Conservation (phyloP, 768 basidiomycete species). For the Mycena haematopus region DNA sequence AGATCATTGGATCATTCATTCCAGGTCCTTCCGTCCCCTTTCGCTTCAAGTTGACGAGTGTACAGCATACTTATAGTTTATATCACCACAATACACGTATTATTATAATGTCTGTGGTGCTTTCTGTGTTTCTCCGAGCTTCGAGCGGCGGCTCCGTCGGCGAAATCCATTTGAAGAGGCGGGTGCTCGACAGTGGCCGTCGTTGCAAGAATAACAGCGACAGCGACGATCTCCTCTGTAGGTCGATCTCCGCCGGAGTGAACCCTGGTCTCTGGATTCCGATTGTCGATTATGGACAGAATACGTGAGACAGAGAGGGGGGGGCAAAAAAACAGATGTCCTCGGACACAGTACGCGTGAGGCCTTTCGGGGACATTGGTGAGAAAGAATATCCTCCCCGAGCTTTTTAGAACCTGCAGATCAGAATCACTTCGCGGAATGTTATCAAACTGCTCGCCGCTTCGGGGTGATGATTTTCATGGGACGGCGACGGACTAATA, state of each 20-base stretch:
- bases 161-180: not conserved
- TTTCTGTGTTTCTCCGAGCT: conserved; percentile 1
- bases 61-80: conserved; percentile 28
- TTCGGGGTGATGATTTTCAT: conserved; percentile 22
- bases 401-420: conserved; percentile 8
- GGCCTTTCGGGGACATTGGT: not conserved
- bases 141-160: conserved; percentile 17
- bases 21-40: too few species aligned
- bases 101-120: conserved; percentile 1
- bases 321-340: not conserved
- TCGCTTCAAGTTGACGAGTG: not conserved
- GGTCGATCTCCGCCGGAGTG: conserved; percentile 17
- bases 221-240: not conserved
- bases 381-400: not conserved
- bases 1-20: conserved; percentile 9
- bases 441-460: conserved; percentile 8
- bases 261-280: not conserved
- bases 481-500: not conserved
- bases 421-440: conserved; percentile 19
- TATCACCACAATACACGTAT: conserved; percentile 29
- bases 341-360: conserved; percentile 12
- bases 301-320: not conserved
- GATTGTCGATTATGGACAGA: not conserved
- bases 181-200: too few species aligned
- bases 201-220: not conserved